These are phyloP conservation scores for Millerago galiae DNA, from an alignment of 805 yeast genomes.

Conservation along the genomic window DNA sequence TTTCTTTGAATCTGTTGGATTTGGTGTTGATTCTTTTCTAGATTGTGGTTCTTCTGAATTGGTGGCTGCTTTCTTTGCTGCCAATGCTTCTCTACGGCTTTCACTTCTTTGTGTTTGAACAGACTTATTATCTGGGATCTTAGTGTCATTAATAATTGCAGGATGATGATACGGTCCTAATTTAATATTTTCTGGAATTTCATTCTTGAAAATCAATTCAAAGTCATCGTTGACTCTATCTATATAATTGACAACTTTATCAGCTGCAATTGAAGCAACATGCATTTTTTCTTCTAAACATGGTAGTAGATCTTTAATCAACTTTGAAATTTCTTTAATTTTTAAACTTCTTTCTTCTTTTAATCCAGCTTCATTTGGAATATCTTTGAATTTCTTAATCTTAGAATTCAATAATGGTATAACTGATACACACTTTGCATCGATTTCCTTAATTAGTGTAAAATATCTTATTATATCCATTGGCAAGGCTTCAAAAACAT, in stretches of 20 bases:
- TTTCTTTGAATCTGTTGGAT: conserved; percentile 14
- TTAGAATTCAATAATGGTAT: conserved; percentile 58
- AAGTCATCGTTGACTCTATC: conserved; percentile 75
- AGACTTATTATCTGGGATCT: conserved; percentile 45
- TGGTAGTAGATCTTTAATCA: conserved; percentile 70
- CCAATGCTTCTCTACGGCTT: conserved; percentile 85
- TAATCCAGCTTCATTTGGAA: conserved; percentile 19
- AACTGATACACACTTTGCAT: conserved; percentile 81
- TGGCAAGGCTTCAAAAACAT: conserved; percentile 88
- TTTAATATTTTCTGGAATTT: conserved; percentile 74
- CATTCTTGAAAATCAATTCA: conserved; percentile 65
- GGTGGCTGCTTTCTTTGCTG: conserved; percentile 69
- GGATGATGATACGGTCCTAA: conserved; percentile 84
- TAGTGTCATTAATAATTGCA: conserved; percentile 66
- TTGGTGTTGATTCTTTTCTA: conserved; percentile 19
- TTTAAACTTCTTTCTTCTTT: conserved; percentile 21
- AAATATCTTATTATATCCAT: conserved; percentile 74
- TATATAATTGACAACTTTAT: conserved; percentile 61
- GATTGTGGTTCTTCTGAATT: conserved; percentile 16
- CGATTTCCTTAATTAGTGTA: conserved; percentile 86
- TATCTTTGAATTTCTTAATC: conserved; percentile 42
- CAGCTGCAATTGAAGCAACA: conserved; percentile 87
- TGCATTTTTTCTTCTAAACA: conserved; percentile 96
- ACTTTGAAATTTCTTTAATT: conserved; percentile 30
- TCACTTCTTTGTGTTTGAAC: conserved; percentile 78